Evolutionary conservation across 106 monocot species (phyloP).

Genomic region (Phalaenopsis equestris): DNA sequence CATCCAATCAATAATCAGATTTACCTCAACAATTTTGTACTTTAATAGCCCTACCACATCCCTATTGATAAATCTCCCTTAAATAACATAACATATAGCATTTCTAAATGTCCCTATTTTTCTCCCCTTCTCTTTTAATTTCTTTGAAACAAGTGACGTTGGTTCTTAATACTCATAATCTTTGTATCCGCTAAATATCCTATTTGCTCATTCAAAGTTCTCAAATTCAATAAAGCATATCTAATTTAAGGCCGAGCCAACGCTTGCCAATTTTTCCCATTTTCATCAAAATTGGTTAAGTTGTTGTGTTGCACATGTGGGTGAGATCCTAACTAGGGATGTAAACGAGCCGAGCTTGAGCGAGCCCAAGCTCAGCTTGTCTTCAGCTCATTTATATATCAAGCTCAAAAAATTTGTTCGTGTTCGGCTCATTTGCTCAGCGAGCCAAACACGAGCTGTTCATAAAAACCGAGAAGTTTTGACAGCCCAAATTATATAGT

Average conservation of each 20-base stretch:
- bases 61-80: neutral
- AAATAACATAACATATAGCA: neutral
- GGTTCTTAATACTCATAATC: neutral
- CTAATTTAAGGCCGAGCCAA: neutral
- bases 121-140: neutral
- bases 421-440: no score
- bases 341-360: no score
- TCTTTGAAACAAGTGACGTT: neutral
- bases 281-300: neutral
- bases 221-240: neutral
- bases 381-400: no score
- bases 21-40: neutral
- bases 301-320: neutral
- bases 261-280: neutral
- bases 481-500: no score
- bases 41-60: neutral
- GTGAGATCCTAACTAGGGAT: neutral
- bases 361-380: no score
- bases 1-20: neutral
- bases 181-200: neutral
- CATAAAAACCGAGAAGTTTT: no score
- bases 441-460: no score
- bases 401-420: no score
- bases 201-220: neutral
- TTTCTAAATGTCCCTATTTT: neutral